Evolutionary conservation across 768 basidiomycete genomes (phyloP), one percentile per base, ranked within the genome.

Genomic region (Chiua virens): DNA sequence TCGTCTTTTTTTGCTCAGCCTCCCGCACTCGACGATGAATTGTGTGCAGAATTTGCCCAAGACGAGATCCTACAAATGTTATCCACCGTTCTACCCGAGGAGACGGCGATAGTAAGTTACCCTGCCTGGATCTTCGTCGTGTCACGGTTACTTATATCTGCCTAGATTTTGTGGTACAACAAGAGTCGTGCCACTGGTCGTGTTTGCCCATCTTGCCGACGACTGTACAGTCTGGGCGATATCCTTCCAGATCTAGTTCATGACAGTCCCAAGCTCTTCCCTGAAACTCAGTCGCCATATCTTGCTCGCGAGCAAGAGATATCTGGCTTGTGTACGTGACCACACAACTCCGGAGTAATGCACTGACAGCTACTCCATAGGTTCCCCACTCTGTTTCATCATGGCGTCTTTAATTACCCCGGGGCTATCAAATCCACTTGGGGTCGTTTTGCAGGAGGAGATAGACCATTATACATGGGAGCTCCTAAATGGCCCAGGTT

Each of bases 81-180:
- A 23, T 72, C 68, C 52, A 83, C 81, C 0, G 77, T 87, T 9
- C 68, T 92, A 1, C 86, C 90, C 1, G 80, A 85, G 54, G 89
- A 92, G 54, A 78, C 74, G 4, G 87, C 90, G 0, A 61, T 86
- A 55, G 89, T 90, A 57, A 42, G 83, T 71, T 4, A 30, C 18
- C 44, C 42, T 10, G 8, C 42, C 22, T n/a, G 20, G 36, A n/a
- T n/a, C n/a, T 39, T 34, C 17, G 34, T 34, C 21, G 23, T 13
- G 8, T 49, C 34, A 35, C 40, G 11, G 18, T 17, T n/a, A 38
- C 44, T 9, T 30, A 49, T 18, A 41, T 50, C 37, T 45, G 8
- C 28, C 23, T 54, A 89, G 88, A 82, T 87, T 10, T 58, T 91
- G 13, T 92, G 89, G 89, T 91, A 92, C 61, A 92, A 92, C 73